These are phyloP conservation scores for Haematococcus lacustris DNA, from an alignment of 139 green algal species.

Conservation along the genomic window DNA sequence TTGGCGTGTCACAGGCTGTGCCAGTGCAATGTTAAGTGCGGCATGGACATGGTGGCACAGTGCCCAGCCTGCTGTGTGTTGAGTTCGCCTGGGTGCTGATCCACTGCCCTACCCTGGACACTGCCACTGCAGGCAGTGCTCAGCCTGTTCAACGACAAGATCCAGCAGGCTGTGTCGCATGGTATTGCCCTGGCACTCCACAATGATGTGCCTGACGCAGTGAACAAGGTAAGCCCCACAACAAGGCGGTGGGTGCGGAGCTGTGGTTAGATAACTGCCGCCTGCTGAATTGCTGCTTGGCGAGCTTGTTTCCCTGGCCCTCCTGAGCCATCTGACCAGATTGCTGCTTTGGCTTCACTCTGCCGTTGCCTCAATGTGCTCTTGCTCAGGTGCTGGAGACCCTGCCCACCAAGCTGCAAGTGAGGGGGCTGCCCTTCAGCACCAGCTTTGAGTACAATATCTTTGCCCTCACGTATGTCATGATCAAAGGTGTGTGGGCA, in stretches of 20 bases:
- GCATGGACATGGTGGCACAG: too few relatives aligned
- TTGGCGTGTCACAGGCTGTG: too few relatives aligned
- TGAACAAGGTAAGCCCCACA: constrained; percentile 10
- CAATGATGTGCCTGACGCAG: constrained; percentile 7
- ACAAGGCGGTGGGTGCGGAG: too few relatives aligned
- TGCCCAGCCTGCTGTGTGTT: too few relatives aligned
- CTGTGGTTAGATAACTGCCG: too few relatives aligned
- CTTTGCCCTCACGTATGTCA: constrained; percentile 30
- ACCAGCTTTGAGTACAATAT: constrained; percentile 25
- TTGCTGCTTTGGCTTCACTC: not conserved
- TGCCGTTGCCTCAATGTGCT: too few relatives aligned
- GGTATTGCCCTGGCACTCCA: constrained; percentile 16
- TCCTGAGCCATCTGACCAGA: too few relatives aligned
- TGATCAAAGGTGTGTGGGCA: constrained; percentile 36
- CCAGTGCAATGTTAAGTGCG: too few relatives aligned
- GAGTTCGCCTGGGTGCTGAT: too few relatives aligned
- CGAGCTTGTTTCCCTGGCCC: too few relatives aligned
- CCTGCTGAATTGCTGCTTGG: too few relatives aligned
- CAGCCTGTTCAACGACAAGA: constrained; percentile 29
- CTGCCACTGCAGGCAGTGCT: constrained; percentile 23
- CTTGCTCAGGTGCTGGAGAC: constrained; percentile 19
- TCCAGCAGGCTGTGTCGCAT: constrained; percentile 11
- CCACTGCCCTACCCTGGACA: too few relatives aligned
- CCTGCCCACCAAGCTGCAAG: constrained; percentile 26
- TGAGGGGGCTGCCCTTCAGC: constrained; percentile 31